Conservation (phyloP, 1,284 basidiomycete genomes). For the Cutaneotrichosporon sp. region DNA sequence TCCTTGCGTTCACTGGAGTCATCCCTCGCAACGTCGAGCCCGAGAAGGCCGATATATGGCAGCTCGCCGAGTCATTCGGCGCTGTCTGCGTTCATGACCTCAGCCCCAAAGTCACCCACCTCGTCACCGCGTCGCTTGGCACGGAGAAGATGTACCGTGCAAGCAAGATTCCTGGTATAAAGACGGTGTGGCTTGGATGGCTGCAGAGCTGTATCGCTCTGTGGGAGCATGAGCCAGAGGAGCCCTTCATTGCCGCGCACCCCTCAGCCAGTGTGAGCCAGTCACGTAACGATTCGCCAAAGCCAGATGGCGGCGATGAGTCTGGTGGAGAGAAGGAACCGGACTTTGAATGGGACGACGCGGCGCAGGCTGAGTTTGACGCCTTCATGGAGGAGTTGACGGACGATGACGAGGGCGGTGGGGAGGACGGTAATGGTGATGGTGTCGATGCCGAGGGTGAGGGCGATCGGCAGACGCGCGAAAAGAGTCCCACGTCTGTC, state of each 20-base stretch:
- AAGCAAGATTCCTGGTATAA: conserved; percentile 60
- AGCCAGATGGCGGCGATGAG: not conserved
- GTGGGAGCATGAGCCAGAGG: conserved; percentile 55
- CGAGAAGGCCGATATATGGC: conserved; percentile 74
- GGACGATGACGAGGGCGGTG: not conserved
- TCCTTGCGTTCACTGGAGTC: conserved; percentile 86
- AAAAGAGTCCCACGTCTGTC: not conserved
- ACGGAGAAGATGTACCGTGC: conserved; percentile 87
- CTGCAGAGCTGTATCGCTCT: conserved; percentile 75
- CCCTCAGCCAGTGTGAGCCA: conserved; percentile 33
- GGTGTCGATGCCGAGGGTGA: not conserved
- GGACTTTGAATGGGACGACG: conserved; percentile 11
- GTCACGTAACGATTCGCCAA: too few species aligned
- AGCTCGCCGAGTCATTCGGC: conserved; percentile 78
- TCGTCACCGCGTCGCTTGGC: conserved; percentile 83
- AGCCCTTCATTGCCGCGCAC: conserved; percentile 19
- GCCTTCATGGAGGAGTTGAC: conserved; percentile 3
- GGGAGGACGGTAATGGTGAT: conserved; percentile 4
- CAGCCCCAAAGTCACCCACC: conserved; percentile 69
- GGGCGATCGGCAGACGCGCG: not conserved
- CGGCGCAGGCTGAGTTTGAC: conserved; percentile 14
- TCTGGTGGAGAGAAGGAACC: not conserved
- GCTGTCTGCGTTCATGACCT: conserved; percentile 71
- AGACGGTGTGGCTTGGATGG: conserved; percentile 84
- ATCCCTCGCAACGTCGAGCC: conserved; percentile 78